A percentile compares a stretch with the other conserved stretches of the same genome.
Evolutionary conservation across 2,329 filamentous ascomycete genomes (phyloP).

Genomic region (Xylariaceae sp.): DNA sequence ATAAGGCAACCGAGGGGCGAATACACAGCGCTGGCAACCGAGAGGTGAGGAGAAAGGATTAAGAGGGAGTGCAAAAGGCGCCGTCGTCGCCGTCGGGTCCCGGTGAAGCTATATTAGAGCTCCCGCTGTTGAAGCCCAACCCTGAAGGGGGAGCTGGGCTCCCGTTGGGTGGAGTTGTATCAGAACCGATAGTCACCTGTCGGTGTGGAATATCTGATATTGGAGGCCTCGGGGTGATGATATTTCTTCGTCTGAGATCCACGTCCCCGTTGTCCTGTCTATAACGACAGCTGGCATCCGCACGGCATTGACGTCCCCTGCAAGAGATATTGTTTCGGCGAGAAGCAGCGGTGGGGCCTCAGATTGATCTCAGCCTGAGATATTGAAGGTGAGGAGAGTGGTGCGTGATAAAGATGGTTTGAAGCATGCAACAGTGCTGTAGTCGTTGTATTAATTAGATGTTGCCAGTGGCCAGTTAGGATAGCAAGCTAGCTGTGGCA

Average conservation of each 20-base stretch:
- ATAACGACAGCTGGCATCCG: slow-evolving; percentile 52
- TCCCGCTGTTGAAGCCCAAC: slow-evolving; percentile 29
- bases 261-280: slow-evolving; percentile 49
- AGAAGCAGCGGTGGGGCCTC: slow-evolving; percentile 9
- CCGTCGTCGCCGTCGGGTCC: slow-evolving; percentile 22
- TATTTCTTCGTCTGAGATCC: slow-evolving; percentile 44
- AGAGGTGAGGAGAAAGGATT: slow-evolving; percentile 31
- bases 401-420: slow-evolving; percentile 23
- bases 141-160: slow-evolving; percentile 31
- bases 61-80: no score
- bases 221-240: slow-evolving; percentile 37
- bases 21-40: slow-evolving; percentile 46
- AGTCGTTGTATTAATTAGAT: slow-evolving; percentile 15
- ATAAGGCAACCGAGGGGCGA: slow-evolving; percentile 51
- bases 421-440: slow-evolving; percentile 14
- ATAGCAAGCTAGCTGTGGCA: slow-evolving; percentile 17
- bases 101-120: slow-evolving; percentile 39
- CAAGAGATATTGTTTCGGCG: slow-evolving; percentile 5
- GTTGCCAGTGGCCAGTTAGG: slow-evolving; percentile 18
- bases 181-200: slow-evolving; percentile 36
- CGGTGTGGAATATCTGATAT: slow-evolving; percentile 39
- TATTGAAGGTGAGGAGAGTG: slow-evolving; percentile 11
- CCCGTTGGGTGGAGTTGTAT: slow-evolving; percentile 42
- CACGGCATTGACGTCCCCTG: slow-evolving; percentile 40
- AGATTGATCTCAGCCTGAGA: slow-evolving; percentile 18